Conservation (phyloP, 1,139 yeast genomes). For the Protomyces inundatus region DNA sequence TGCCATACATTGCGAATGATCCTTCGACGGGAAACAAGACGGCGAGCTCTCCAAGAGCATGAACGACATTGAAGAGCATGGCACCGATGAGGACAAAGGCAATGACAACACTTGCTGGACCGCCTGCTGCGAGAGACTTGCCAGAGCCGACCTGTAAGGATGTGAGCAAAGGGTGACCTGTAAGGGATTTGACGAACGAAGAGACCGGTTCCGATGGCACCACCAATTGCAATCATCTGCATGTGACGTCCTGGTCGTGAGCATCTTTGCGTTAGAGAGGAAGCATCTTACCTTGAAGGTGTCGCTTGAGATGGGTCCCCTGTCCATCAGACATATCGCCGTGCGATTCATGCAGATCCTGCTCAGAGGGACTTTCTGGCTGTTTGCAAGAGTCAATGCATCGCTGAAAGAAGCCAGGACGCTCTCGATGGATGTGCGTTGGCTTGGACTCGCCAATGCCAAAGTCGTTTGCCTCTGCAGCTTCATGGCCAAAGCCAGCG, state of each 20-base stretch:
- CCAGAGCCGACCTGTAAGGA: slow-evolving; percentile 51
- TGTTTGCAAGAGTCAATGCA: no score
- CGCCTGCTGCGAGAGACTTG: slow-evolving; percentile 44
- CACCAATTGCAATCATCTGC: slow-evolving; percentile 54
- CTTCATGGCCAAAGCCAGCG: no score
- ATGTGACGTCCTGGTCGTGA: background rate
- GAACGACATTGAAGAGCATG: slow-evolving; percentile 64
- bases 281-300: background rate
- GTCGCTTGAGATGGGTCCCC: background rate
- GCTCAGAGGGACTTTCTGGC: no score
- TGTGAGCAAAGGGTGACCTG: slow-evolving; percentile 58
- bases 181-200: slow-evolving; percentile 57
- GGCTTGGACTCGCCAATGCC: no score
- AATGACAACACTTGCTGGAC: background rate
- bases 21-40: slow-evolving; percentile 76
- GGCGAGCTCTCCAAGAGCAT: slow-evolving; percentile 80
- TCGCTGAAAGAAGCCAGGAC: no score
- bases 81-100: slow-evolving; percentile 45
- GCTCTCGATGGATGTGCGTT: no score
- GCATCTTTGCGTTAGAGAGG: no score
- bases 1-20: slow-evolving; percentile 49
- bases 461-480: no score
- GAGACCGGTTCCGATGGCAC: slow-evolving; percentile 59
- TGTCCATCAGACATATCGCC: no score
- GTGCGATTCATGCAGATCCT: no score